A percentile compares a stretch with the other conserved stretches of the same genome.
Conservation (phyloP, 352 stramenopile species). For the Blastocystis sp. region DNA sequence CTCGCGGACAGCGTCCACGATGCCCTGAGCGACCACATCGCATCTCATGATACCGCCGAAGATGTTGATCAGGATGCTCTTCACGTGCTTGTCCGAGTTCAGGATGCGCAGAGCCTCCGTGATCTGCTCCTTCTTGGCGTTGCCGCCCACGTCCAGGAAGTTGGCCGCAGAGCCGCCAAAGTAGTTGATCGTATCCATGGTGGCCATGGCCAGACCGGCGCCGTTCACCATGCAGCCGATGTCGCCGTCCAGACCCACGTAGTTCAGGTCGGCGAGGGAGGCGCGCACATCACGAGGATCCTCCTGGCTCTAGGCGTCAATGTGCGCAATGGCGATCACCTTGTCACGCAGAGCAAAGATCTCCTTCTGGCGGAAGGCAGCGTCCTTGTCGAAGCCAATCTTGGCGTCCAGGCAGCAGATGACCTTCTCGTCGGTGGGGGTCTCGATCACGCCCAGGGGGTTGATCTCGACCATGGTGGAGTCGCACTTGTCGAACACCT, state of each 20-base stretch:
- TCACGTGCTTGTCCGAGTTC: constrained; percentile 86
- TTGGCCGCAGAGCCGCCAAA: constrained; percentile 93
- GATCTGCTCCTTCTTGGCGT: constrained; percentile 85
- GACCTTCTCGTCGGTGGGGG: constrained; percentile 82
- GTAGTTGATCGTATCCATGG: constrained; percentile 99
- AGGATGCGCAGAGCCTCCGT: constrained; percentile 84
- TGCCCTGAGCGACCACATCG: constrained; percentile 90
- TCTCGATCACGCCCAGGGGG: constrained; percentile 88
- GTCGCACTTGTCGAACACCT: constrained; percentile 90
- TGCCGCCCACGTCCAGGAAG: constrained; percentile 96
- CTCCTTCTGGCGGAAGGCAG: constrained; percentile 90
- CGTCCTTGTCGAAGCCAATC: constrained; percentile 98
- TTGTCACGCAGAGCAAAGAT: constrained; percentile 85
- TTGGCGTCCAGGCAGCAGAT: constrained; percentile 91
- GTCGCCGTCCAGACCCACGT: constrained; percentile 96
- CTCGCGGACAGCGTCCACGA: constrained; percentile 91
- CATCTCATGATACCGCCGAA: constrained; percentile 98
- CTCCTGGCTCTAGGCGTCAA: constrained; percentile 78
- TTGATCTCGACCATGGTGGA: constrained; percentile 86
- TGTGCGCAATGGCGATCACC: not conserved
- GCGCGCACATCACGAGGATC: constrained; percentile 89
- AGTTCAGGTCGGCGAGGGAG: constrained; percentile 92
- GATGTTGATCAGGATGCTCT: constrained; percentile 98
- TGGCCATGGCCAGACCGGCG: constrained; percentile 95
- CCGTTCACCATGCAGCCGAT: constrained; percentile 99